These are phyloP conservation scores for Backusella luteola DNA, from an alignment of 192 early-diverging fungal genomes.

Conservation along the genomic window DNA sequence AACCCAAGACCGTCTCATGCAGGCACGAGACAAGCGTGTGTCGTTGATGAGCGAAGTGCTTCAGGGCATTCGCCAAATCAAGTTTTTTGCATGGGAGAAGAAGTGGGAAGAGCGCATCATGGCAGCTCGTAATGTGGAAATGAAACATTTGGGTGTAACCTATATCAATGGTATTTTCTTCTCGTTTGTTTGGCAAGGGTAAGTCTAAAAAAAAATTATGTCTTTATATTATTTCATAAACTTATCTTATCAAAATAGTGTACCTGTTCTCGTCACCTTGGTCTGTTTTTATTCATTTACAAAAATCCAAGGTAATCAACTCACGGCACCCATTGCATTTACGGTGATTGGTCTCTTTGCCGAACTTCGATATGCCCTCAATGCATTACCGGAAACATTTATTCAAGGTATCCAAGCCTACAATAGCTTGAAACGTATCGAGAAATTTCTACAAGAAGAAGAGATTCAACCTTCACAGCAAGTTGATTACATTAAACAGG, in stretches of 20 bases:
- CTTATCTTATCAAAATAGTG: not conserved
- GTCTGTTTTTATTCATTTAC: conserved; percentile 30
- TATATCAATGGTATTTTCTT: conserved; percentile 12
- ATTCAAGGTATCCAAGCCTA: conserved; percentile 63
- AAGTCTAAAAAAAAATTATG: not conserved
- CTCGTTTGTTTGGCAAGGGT: conserved; percentile 35
- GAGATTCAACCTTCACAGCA: conserved; percentile 33
- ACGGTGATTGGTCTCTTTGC: conserved; percentile 87
- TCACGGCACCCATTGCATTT: conserved; percentile 75
- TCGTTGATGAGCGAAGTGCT: conserved; percentile 56
- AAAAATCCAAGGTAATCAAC: conserved; percentile 33
- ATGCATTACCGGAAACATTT: conserved; percentile 77
- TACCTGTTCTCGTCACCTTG: conserved; percentile 32
- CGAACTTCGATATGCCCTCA: conserved; percentile 80
- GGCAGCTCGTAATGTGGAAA: conserved; percentile 45
- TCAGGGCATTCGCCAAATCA: conserved; percentile 83
- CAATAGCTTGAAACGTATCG: conserved; percentile 42
- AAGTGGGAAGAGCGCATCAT: conserved; percentile 49
- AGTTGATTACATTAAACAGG: conserved; percentile 1
- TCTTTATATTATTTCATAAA: not conserved
- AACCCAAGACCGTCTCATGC: conserved; percentile 59
- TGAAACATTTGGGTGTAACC: conserved; percentile 30
- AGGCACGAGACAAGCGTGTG: conserved; percentile 73
- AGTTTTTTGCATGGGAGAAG: conserved; percentile 40
- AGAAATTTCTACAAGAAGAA: conserved; percentile 44